Base-by-base conservation (phyloP, 2,329 filamentous ascomycete genomes). In the Peltaster fructicola region DNA sequence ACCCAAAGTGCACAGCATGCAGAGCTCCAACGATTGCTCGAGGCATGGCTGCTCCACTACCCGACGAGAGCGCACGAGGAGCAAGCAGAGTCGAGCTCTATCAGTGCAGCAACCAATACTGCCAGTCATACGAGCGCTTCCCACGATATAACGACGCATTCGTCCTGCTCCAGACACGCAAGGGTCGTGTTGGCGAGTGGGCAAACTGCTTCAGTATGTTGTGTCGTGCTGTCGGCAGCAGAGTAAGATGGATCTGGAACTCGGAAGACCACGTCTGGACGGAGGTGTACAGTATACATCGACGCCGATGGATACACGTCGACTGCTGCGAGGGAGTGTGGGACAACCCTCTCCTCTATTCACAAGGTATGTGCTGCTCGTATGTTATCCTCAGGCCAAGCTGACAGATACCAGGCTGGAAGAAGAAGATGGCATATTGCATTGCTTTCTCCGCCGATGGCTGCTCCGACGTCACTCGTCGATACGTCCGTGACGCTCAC, bases 191-290 rank as follows among this genome's bases (percentile, higher is more conserved):
- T 32, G 88, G 88, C 33, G 88, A 98, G 57, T 95, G 88, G 82
- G 82, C 81, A 37, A 95, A 93, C 55, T 93, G 84, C 62, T 98
- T 98, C 57, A 85, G 76, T 56, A 95, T 95, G 88, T 65, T 98
- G 25, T 95, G 85, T 59, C 71, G 85, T 31, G 88, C 88, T 4
- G 71, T 95, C 8, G 85, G 85, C 24, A 79, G 77, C 31, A 69
- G 85, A 32, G 82, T 93, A 13, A 71, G 88, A 43, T 98, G 88
- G 88, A 77, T 98, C 7, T 98, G 88, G 88, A 95, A 95, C 40
- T 75, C 77, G 15, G 88, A 95, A 52, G 88, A 95, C 49, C 80
- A 93, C 45, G 80, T 93, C 14, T 98, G 88, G 88, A 92, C 84
- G 1, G 88, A 95, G 43, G 76, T 95, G 8, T 98, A 92, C 56